A percentile compares a stretch with the other conserved stretches of the same genome.
Evolutionary conservation across 768 basidiomycete genomes (phyloP).

Genomic region (Erythrobasidium yunnanense): DNA sequence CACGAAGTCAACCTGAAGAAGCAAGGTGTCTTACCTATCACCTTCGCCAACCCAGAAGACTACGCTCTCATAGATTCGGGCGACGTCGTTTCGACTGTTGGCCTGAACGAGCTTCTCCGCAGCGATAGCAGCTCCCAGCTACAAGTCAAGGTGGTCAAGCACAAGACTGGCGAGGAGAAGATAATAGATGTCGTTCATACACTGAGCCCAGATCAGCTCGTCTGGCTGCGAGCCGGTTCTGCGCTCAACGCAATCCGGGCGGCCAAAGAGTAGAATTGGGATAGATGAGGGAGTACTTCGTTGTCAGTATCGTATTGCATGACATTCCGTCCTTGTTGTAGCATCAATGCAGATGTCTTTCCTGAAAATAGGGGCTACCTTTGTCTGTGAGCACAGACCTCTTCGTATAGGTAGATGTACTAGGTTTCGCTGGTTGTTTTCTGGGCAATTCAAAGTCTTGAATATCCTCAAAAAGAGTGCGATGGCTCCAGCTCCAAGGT

Average conservation of each 20-base stretch:
- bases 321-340: too few relatives aligned
- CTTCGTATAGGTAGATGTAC: too few relatives aligned
- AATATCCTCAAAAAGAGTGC: background rate
- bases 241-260: conserved; percentile 71
- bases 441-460: too few relatives aligned
- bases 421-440: background rate
- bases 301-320: too few relatives aligned
- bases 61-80: conserved; percentile 67
- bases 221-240: conserved; percentile 78
- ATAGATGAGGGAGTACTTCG: too few relatives aligned
- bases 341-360: background rate
- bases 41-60: conserved; percentile 76
- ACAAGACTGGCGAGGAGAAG: conserved; percentile 15
- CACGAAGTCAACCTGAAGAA: conserved; percentile 76
- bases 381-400: background rate
- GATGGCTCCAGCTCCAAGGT: conserved; percentile 18
- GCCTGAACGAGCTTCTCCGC: conserved; percentile 56
- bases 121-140: conserved; percentile 38
- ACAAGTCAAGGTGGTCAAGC: conserved; percentile 55
- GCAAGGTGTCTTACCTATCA: conserved; percentile 94
- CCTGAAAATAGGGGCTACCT: background rate
- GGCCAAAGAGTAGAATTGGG: background rate
- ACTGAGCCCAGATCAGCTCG: conserved; percentile 44
- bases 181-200: conserved; percentile 25
- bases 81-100: conserved; percentile 69